These are phyloP conservation scores for Rubia balearica DNA, from an alignment of 305 asterid species.

Conservation along the genomic window DNA sequence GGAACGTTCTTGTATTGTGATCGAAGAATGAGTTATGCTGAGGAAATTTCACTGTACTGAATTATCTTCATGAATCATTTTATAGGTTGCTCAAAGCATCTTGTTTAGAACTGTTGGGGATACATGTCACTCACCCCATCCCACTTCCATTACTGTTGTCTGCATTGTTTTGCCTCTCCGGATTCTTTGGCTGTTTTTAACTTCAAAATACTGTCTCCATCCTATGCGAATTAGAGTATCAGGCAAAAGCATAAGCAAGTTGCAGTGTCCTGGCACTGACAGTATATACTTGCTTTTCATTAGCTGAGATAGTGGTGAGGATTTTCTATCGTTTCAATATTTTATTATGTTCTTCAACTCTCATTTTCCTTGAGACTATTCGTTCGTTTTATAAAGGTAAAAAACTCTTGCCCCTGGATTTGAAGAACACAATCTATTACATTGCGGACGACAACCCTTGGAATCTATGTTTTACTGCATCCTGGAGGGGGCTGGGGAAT, in stretches of 20 bases:
- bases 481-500: background rate
- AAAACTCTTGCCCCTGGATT: background rate
- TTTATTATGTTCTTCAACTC: too few species aligned
- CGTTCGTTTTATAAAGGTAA: background rate
- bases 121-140: too few species aligned
- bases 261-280: background rate
- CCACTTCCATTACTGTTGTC: background rate
- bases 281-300: too few species aligned
- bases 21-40: too few species aligned
- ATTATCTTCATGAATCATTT: too few species aligned
- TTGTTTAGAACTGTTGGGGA: too few species aligned
- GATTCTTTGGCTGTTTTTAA: background rate
- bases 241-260: background rate
- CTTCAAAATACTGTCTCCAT: background rate
- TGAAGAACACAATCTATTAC: background rate
- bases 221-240: background rate
- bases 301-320: background rate
- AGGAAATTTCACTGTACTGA: too few species aligned
- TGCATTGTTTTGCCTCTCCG: conserved; percentile 1
- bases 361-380: too few species aligned
- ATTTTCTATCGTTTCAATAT: too few species aligned
- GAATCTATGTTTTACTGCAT: background rate
- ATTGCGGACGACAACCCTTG: background rate
- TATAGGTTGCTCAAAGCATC: too few species aligned
- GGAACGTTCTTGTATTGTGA: background rate